Evolutionary conservation across 2,329 filamentous ascomycete genomes (phyloP).

Genomic region (Pyrenophora teres): DNA sequence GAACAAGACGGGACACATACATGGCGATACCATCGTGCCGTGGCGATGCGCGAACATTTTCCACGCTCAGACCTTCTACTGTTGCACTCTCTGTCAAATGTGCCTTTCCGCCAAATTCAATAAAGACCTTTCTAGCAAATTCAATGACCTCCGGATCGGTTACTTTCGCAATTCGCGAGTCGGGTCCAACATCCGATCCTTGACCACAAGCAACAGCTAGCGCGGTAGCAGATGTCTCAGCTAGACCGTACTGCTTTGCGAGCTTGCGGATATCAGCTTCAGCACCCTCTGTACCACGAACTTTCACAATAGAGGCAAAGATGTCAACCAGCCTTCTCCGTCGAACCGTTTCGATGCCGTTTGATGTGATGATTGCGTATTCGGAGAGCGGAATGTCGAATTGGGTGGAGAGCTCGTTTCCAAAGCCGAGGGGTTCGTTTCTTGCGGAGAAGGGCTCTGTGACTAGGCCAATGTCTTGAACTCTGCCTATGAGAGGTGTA

Average conservation of each 20-base stretch:
- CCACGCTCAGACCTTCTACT: slow-evolving; percentile 67
- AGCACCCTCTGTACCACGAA: slow-evolving; percentile 75
- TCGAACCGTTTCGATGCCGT: slow-evolving; percentile 83
- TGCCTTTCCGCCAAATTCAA: slow-evolving; percentile 89
- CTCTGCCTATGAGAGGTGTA: slow-evolving; percentile 73
- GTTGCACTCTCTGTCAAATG: slow-evolving; percentile 77
- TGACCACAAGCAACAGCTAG: slow-evolving; percentile 95
- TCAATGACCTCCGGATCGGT: slow-evolving; percentile 87
- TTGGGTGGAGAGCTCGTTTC: slow-evolving; percentile 95
- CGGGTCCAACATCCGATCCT: slow-evolving; percentile 76
- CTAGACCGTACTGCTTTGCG: slow-evolving; percentile 81
- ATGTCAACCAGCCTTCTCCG: slow-evolving; percentile 87
- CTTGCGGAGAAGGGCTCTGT: slow-evolving; percentile 68
- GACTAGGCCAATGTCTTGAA: slow-evolving; percentile 78
- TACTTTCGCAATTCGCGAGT: slow-evolving; percentile 70
- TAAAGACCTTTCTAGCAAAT: slow-evolving; percentile 82
- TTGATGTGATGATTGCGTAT: slow-evolving; percentile 89
- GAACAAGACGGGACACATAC: slow-evolving; percentile 85
- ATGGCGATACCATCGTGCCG: slow-evolving; percentile 86
- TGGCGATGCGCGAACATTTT: slow-evolving; percentile 84
- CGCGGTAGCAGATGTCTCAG: slow-evolving; percentile 87
- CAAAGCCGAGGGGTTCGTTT: slow-evolving; percentile 75
- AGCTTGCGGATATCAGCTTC: slow-evolving; percentile 84
- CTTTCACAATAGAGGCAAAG: slow-evolving; percentile 80
- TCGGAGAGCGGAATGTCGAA: slow-evolving; percentile 83